Evolutionary conservation across 2,329 filamentous ascomycete species (phyloP).

Genomic region (Paecilomyces niveus): DNA sequence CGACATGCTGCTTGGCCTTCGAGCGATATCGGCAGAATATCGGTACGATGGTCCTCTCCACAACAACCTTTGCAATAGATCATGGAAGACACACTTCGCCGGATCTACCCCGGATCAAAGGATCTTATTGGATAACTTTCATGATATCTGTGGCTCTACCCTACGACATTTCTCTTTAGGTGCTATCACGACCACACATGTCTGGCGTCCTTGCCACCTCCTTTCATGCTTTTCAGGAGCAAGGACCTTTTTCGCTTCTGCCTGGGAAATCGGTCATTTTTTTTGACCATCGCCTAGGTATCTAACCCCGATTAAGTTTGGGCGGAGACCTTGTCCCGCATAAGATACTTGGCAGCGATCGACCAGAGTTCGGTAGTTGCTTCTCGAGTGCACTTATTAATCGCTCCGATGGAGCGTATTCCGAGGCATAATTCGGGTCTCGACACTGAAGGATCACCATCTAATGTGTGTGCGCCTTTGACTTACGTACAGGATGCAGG

Average conservation of each 20-base stretch:
- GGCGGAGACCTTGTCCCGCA: neutral
- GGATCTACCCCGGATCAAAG: neutral
- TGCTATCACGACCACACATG: neutral
- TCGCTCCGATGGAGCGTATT: too few species aligned
- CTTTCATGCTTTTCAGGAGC: neutral
- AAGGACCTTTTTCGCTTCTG: neutral
- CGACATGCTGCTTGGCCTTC: neutral
- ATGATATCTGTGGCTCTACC: neutral
- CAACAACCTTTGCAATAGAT: neutral
- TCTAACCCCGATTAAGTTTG: neutral
- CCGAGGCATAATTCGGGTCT: neutral
- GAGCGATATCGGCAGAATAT: neutral
- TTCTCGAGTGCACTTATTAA: too few species aligned
- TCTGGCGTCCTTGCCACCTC: neutral
- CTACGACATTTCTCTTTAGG: neutral
- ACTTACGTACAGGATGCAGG: neutral
- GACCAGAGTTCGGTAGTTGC: neutral
- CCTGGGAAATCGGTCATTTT: neutral
- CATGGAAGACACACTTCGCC: neutral
- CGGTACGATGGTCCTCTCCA: neutral
- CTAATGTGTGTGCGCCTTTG: neutral
- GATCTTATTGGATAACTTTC: neutral
- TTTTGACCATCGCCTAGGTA: neutral
- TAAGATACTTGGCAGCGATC: neutral
- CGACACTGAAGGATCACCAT: too few species aligned